Evolutionary conservation across 2,329 filamentous ascomycete species (phyloP).

Genomic region (Fusarium coffeatum): DNA sequence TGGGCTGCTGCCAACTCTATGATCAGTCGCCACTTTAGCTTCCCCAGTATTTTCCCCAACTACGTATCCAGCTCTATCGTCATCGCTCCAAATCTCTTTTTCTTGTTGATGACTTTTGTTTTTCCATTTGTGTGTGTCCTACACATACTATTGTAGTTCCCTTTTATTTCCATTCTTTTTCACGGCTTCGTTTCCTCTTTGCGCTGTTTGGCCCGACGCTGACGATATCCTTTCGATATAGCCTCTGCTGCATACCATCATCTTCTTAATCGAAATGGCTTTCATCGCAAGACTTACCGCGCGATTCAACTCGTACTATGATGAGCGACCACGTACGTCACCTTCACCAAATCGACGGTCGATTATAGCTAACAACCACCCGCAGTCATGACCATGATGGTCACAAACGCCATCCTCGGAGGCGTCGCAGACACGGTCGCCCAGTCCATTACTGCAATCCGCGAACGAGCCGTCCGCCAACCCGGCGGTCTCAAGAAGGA

Average conservation of each 20-base stretch:
- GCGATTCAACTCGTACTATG: conserved; percentile 95
- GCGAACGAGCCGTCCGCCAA: conserved; percentile 73
- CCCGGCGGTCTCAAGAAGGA: conserved; percentile 68
- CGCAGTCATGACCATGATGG: conserved; percentile 95
- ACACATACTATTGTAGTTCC: neutral
- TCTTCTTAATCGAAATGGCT: conserved; percentile 89
- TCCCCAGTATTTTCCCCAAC: conserved; percentile 33
- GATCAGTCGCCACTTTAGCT: conserved; percentile 41
- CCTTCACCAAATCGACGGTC: neutral
- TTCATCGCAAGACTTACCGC: conserved; percentile 83
- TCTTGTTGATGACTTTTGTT: conserved; percentile 15
- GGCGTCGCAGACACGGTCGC: conserved; percentile 97
- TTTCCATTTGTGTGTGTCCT: neutral
- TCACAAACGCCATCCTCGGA: conserved; percentile 95
- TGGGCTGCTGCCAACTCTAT: conserved; percentile 15
- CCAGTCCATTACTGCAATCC: conserved; percentile 88
- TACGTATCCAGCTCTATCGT: conserved; percentile 18
- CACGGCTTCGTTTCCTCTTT: neutral
- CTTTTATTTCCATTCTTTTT: neutral
- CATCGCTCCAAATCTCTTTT: conserved; percentile 18
- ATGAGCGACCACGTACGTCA: conserved; percentile 80
- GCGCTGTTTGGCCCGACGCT: conserved; percentile 27
- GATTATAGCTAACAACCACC: conserved; percentile 14
- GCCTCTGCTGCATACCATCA: conserved; percentile 87
- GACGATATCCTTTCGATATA: conserved; percentile 55